phyloP scores from a whole-genome alignment of 306 rosid species.

The Trichosanthes truncata region DNA sequence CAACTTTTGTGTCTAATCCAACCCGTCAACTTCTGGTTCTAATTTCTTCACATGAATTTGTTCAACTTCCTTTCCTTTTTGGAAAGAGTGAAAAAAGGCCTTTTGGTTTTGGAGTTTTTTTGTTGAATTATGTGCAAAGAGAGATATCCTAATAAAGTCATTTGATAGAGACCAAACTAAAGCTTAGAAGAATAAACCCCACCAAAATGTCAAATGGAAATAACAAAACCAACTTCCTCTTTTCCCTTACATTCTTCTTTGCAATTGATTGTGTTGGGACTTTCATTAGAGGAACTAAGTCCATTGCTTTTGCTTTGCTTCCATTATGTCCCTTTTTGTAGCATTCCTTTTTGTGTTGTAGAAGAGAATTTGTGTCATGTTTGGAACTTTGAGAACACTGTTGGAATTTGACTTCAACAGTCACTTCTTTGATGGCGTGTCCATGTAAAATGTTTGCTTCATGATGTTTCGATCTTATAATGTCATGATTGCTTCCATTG shows the following conservation, averaged over 20 bases:
- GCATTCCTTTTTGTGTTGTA: not conserved
- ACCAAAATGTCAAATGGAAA: constrained; percentile 12
- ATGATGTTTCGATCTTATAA: not conserved
- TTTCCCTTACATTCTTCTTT: not conserved
- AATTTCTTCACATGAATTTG: not conserved
- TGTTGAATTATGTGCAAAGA: constrained; percentile 24
- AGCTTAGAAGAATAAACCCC: constrained; percentile 4
- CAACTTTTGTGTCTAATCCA: constrained; percentile 45
- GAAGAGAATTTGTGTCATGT: not conserved
- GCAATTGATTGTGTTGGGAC: constrained; percentile 3
- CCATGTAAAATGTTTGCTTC: not conserved
- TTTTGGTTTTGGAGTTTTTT: constrained; percentile 12
- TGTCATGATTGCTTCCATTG: not conserved
- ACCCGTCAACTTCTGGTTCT: constrained; percentile 6
- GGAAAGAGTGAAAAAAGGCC: not conserved
- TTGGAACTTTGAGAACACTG: not conserved
- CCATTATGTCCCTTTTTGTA: not conserved
- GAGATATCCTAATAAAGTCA: constrained; percentile 30
- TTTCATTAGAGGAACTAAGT: not conserved
- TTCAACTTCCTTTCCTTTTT: constrained; percentile 1
- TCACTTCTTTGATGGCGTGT: not conserved
- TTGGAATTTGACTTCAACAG: constrained; percentile 4
- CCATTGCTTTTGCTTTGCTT: constrained; percentile 10
- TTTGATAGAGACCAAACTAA: constrained; percentile 23
- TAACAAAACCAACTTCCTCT: constrained; percentile 1